Evolutionary conservation across 768 basidiomycete genomes (phyloP).

Genomic region (Leucogyrophana mollusca): DNA sequence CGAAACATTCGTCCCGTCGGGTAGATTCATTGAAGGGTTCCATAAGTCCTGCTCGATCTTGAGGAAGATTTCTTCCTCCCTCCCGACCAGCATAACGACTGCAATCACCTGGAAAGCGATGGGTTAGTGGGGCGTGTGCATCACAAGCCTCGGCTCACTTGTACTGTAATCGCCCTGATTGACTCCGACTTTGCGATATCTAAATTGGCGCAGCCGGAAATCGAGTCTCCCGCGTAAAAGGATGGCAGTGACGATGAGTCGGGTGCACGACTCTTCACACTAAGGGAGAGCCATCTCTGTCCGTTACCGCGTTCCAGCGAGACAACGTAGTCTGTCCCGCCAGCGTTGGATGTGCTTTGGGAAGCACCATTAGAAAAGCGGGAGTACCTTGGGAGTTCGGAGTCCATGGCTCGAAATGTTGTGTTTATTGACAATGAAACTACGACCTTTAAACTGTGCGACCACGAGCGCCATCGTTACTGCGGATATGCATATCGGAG

Average conservation of each 20-base stretch:
- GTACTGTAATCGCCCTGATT: conserved; percentile 42
- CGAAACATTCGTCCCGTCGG: conserved; percentile 11
- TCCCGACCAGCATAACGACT: conserved; percentile 49
- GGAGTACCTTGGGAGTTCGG: conserved; percentile 19
- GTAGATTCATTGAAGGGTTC: conserved; percentile 22
- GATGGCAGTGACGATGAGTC: conserved; percentile 38
- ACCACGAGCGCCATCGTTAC: no score
- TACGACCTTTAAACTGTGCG: no score
- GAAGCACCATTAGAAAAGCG: neutral
- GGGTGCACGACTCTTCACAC: conserved; percentile 40
- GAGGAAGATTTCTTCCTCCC: conserved; percentile 47
- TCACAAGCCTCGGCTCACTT: conserved; percentile 31
- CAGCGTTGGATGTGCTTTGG: neutral
- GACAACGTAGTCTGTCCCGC: conserved; percentile 33
- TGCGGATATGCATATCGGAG: no score
- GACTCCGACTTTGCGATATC: conserved; percentile 45
- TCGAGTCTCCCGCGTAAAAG: conserved; percentile 43
- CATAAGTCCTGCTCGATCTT: conserved; percentile 40
- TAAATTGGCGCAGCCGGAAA: conserved; percentile 47
- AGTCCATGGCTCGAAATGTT: conserved; percentile 11
- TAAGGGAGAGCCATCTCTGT: conserved; percentile 44
- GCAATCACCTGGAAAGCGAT: conserved; percentile 33
- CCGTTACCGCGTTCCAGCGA: conserved; percentile 40
- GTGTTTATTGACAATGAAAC: no score
- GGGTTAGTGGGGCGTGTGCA: conserved; percentile 2